Evolutionary conservation across 768 basidiomycete genomes (phyloP).

Genomic region (Mycena vulgaris): DNA sequence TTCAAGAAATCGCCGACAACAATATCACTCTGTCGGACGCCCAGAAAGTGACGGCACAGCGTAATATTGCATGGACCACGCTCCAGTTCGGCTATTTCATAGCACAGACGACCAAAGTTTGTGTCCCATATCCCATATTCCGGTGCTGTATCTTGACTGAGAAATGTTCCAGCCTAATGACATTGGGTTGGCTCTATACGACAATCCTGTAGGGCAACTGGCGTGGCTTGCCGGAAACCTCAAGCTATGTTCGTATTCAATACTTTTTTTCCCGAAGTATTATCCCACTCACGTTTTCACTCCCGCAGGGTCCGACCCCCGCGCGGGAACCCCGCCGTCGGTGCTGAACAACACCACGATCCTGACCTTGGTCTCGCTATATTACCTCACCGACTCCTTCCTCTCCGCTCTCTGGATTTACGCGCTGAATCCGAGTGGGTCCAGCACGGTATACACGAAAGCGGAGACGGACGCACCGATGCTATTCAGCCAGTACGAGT

Average conservation of each 20-base stretch:
- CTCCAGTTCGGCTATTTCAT: conserved; percentile 4
- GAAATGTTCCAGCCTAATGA: conserved; percentile 36
- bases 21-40: conserved; percentile 16
- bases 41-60: conserved; percentile 17
- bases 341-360: conserved; percentile 27
- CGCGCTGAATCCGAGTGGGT: background rate
- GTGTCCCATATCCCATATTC: background rate
- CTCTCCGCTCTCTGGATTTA: background rate
- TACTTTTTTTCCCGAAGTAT: background rate
- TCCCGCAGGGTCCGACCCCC: conserved; percentile 24
- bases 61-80: background rate
- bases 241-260: conserved; percentile 24
- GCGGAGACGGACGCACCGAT: too few species aligned
- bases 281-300: too few species aligned
- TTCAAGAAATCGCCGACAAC: conserved; percentile 8
- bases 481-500: too few species aligned
- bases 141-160: background rate
- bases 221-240: conserved; percentile 44
- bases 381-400: too few species aligned
- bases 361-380: background rate
- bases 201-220: too few species aligned
- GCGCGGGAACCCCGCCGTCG: conserved; percentile 25
- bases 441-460: background rate
- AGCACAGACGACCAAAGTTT: background rate
- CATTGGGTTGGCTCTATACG: conserved; percentile 42